Evolutionary conservation across 2,329 filamentous ascomycete genomes (phyloP).

Genomic region (Akanthomyces muscarius): DNA sequence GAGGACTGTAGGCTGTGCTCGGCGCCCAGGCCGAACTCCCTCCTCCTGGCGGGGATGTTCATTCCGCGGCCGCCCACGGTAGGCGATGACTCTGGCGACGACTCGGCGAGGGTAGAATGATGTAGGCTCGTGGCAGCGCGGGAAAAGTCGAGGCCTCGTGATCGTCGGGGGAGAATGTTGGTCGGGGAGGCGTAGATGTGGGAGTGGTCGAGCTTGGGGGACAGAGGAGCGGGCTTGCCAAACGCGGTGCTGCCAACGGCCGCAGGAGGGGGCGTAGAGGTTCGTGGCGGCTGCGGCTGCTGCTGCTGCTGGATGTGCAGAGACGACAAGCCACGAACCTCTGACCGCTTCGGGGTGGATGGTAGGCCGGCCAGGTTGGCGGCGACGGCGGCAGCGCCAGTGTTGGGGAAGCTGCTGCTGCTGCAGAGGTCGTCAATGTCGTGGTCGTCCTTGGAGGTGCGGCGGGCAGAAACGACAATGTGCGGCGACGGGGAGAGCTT

Average conservation of each 20-base stretch:
- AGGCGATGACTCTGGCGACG: conserved; percentile 86
- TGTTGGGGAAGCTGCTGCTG: neutral
- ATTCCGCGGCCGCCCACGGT: conserved; percentile 62
- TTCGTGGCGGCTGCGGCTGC: neutral
- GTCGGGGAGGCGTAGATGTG: conserved; percentile 84
- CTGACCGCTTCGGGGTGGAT: conserved; percentile 69
- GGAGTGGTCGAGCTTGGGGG: conserved; percentile 79
- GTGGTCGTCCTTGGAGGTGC: conserved; percentile 64
- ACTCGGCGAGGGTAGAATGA: conserved; percentile 89
- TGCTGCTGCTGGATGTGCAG: conserved; percentile 27
- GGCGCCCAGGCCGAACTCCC: conserved; percentile 42
- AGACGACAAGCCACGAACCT: conserved; percentile 57
- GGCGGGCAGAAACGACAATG: conserved; percentile 50
- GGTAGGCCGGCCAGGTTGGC: conserved; percentile 39
- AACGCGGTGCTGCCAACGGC: conserved; percentile 31
- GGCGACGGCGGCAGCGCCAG: neutral
- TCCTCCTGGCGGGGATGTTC: conserved; percentile 55
- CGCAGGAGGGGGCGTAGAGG: conserved; percentile 32
- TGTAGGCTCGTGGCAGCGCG: conserved; percentile 90
- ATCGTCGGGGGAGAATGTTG: conserved; percentile 83
- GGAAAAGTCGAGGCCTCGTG: conserved; percentile 87
- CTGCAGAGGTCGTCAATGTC: conserved; percentile 34
- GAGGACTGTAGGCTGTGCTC: conserved; percentile 55
- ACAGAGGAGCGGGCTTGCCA: conserved; percentile 64
- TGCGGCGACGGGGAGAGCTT: conserved; percentile 56